Conservation (phyloP, 805 yeast species). For the Wickerhamia fluorescens region DNA sequence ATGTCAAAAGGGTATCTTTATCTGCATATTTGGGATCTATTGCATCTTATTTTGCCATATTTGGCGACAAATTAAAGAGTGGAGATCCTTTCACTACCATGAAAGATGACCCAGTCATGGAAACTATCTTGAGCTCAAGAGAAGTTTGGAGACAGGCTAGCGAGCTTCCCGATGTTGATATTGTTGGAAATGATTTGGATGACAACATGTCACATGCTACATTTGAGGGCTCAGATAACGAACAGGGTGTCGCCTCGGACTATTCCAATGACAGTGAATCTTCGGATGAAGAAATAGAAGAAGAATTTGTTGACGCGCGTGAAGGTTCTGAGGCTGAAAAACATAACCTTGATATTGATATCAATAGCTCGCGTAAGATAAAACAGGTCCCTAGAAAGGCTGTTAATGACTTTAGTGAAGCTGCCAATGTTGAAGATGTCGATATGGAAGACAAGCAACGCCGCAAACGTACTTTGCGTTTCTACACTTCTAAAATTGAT, state of each 20-base stretch:
- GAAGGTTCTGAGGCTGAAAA: conserved; percentile 16
- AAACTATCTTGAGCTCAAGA: conserved; percentile 68
- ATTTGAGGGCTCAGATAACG: conserved; percentile 1
- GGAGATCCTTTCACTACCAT: conserved; percentile 50
- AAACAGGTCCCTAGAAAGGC: conserved; percentile 20
- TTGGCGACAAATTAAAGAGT: conserved; percentile 47
- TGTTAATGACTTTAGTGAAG: conserved; percentile 57
- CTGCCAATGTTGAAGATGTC: conserved; percentile 60
- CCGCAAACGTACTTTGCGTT: conserved; percentile 76
- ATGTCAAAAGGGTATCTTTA: conserved; percentile 61
- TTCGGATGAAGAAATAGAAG: conserved; percentile 12
- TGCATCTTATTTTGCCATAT: conserved; percentile 69
- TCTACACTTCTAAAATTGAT: conserved; percentile 95
- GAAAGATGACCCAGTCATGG: conserved; percentile 90
- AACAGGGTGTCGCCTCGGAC: conserved; percentile 2
- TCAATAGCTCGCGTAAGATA: conserved; percentile 44
- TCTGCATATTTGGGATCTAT: conserved; percentile 75
- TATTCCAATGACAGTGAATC: conserved; percentile 16
- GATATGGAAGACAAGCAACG: conserved; percentile 82
- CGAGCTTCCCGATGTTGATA: conserved; percentile 30
- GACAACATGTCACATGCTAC: conserved; percentile 1
- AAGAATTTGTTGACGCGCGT: conserved; percentile 13
- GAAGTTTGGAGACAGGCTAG: conserved; percentile 87
- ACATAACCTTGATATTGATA: conserved; percentile 22
- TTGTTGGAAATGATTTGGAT: not conserved